A percentile compares a stretch with the other conserved stretches of the same genome.
Conservation (phyloP, 441 rosid species). For the Dalechampia spathulata region DNA sequence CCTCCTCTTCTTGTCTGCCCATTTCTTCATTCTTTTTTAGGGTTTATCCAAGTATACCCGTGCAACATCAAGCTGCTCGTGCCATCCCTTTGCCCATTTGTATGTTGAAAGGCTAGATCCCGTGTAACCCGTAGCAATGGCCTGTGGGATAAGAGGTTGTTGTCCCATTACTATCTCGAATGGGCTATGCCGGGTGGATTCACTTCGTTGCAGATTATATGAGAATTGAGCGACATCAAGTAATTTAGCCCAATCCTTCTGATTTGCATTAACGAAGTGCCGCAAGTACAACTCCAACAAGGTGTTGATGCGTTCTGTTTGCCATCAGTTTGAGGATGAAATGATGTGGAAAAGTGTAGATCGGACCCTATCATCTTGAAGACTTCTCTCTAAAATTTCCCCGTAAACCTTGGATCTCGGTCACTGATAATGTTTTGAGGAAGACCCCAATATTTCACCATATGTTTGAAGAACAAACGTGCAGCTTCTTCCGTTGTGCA, state of each 20-base stretch:
- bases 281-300: not conserved
- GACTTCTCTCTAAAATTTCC: not conserved
- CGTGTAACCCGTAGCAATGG: not conserved
- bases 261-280: not conserved
- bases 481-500: not conserved
- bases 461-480: not conserved
- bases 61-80: not conserved
- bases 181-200: not conserved
- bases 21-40: not conserved
- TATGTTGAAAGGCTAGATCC: not conserved
- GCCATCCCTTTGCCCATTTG: not conserved
- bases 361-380: not conserved
- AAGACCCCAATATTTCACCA: not conserved
- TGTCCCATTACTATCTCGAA: not conserved
- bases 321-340: not conserved
- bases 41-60: not conserved
- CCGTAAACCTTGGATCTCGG: not conserved
- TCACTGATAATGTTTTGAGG: not conserved
- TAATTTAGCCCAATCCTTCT: not conserved
- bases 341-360: not conserved
- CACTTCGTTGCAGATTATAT: not conserved
- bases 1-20: not conserved
- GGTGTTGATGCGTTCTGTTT: not conserved
- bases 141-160: not conserved
- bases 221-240: not conserved